Base-by-base conservation (phyloP, 2,329 filamentous ascomycete genomes). In the Talaromyces pinophilus region DNA sequence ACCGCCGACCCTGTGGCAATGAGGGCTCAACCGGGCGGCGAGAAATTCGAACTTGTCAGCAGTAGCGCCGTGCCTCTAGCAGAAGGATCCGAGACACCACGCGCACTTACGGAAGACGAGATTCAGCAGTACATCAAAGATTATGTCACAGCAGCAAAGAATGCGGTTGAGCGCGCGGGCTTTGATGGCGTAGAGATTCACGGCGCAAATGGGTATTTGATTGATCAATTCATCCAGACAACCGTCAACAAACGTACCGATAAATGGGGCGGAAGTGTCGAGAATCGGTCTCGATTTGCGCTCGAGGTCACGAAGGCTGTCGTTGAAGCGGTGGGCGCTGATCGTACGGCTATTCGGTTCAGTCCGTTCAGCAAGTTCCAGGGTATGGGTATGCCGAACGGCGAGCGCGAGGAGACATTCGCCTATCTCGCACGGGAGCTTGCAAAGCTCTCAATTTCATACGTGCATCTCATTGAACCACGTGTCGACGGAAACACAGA, bases 321-420 rank as follows among this genome's bases (percentile, higher is more conserved):
- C 1, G 74, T 74, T 1, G 69, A 74, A 22, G 77, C 76, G 0
- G 72, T 85, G 0, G 83, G 83, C 0, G 68, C 76, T 2, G 75
- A 82, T 0, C 77, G 76, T 2, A 64, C 82, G 8, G 81, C 75
- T 3, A 77, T 82, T 25, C 77, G 82, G 0, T 66, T 87, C 10
- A 80, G 79, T 15, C 77, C 69, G 7, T 85, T 63, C 67, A 71
- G 69, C 52, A 64, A 54, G 0, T 78, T 72, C 65, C 73, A 78
- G 57, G 76, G 68, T 10, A 78, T 90, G 87, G 78, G 79, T 35
- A 89, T 66, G 59, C 28, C 40, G 1, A 35, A 66, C 89, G 69
- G 76, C 0, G 44, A 63, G 88, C 69, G 76, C 0, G 72, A 86
- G 3, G 85, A 87, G 0, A 88, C 91, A 65, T 92, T 90, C 71